phyloP scores from a whole-genome alignment of 1,284 basidiomycete species.

The Termitomyces sp. region DNA sequence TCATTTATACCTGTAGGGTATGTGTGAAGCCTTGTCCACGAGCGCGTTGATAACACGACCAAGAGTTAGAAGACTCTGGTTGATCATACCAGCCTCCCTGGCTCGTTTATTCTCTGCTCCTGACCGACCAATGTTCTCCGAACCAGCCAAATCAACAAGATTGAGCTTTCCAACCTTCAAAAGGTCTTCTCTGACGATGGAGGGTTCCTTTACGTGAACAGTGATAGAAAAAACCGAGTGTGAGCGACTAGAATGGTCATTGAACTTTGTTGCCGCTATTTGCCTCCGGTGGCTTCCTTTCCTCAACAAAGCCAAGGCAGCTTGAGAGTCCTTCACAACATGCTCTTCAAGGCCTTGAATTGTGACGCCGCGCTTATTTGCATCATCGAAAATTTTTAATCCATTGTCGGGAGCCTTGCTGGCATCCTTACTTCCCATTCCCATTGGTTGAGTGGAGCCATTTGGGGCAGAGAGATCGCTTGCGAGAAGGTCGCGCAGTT shows the following conservation, averaged over 20 bases:
- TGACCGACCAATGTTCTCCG: slow-evolving; percentile 94
- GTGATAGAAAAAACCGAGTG: slow-evolving; percentile 98
- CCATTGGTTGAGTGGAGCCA: slow-evolving; percentile 67
- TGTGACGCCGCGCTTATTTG: slow-evolving; percentile 80
- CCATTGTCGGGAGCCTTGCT: slow-evolving; percentile 35
- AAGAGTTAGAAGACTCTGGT: slow-evolving; percentile 93
- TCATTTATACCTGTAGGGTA: slow-evolving; percentile 80
- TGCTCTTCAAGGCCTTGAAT: slow-evolving; percentile 96
- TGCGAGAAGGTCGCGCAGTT: slow-evolving; percentile 90
- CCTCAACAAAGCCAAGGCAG: slow-evolving; percentile 81
- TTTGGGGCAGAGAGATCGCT: slow-evolving; percentile 62
- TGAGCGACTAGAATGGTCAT: slow-evolving; percentile 95
- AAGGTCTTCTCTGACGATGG: slow-evolving; percentile 79
- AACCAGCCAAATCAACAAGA: slow-evolving; percentile 95
- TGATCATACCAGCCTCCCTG: slow-evolving; percentile 98
- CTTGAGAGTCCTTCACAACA: slow-evolving; percentile 77
- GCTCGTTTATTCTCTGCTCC: slow-evolving; percentile 96
- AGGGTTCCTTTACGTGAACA: slow-evolving; percentile 86
- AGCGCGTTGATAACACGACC: slow-evolving; percentile 97
- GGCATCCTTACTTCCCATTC: slow-evolving; percentile 45
- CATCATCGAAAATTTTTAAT: slow-evolving; percentile 92
- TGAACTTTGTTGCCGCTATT: slow-evolving; percentile 96
- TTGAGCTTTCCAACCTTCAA: slow-evolving; percentile 94
- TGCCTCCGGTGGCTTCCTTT: slow-evolving; percentile 90
- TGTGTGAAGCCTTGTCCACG: slow-evolving; percentile 87